Percentiles rank a stretch among this genome's conserved stretches.
Conservation (phyloP, 495 filamentous ascomycete genomes). For the Parathielavia appendiculata region DNA sequence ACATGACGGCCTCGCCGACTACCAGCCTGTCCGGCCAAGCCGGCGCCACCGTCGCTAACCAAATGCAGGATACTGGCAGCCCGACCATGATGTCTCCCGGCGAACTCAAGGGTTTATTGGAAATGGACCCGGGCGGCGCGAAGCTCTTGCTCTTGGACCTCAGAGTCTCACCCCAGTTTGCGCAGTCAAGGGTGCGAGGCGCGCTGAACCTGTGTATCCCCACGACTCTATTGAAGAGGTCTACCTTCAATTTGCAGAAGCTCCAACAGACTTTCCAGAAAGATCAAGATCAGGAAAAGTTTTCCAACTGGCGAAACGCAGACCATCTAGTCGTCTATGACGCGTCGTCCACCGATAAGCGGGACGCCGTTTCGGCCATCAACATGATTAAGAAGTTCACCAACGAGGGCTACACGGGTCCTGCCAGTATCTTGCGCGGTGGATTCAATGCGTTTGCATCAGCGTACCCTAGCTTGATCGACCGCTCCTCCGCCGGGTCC, state of each 20-base stretch:
- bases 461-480: constrained; percentile 45
- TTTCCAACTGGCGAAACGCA: constrained; percentile 67
- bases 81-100: constrained; percentile 58
- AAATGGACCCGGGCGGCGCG: constrained; percentile 41
- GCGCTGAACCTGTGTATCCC: constrained; percentile 93
- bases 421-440: constrained; percentile 62
- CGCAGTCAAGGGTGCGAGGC: constrained; percentile 64
- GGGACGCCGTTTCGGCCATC: constrained; percentile 68
- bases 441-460: constrained; percentile 51
- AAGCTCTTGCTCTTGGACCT: constrained; percentile 79
- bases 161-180: constrained; percentile 77
- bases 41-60: constrained; percentile 39
- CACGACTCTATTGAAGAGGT: constrained; percentile 85
- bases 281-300: constrained; percentile 64
- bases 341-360: constrained; percentile 62
- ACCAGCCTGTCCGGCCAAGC: constrained; percentile 3
- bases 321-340: constrained; percentile 86
- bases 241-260: constrained; percentile 87
- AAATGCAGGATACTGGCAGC: constrained; percentile 38
- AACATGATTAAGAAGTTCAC: constrained; percentile 92
- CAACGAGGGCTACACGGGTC: constrained; percentile 74
- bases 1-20: constrained; percentile 28
- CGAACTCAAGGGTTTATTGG: constrained; percentile 63
- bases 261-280: constrained; percentile 81
- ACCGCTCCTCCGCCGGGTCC: constrained; percentile 37